phyloP scores from a whole-genome alignment of 257 asterid genomes.

The Henckelia pumila region DNA sequence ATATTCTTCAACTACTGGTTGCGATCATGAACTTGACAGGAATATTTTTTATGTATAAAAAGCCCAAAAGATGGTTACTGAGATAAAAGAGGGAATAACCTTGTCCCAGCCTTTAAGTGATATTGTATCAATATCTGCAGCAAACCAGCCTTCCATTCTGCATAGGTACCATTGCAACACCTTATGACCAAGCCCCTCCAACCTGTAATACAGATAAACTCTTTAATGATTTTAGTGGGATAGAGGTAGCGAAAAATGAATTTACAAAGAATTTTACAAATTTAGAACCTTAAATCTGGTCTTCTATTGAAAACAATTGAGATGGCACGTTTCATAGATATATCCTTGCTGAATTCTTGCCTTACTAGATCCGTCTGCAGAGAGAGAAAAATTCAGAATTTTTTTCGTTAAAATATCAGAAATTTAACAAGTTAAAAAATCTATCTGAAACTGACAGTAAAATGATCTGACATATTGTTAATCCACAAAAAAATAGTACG shows the following conservation, averaged over 20 bases:
- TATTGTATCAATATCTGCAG: slow-evolving; percentile 95
- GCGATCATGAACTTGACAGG: not conserved
- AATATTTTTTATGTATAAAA: not conserved
- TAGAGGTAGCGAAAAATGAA: not conserved
- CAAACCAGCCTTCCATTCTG: slow-evolving; percentile 99
- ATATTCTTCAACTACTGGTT: not conserved
- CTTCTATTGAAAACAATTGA: slow-evolving; percentile 74
- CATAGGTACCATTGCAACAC: slow-evolving; percentile 96
- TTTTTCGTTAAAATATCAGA: not conserved
- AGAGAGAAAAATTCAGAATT: slow-evolving; percentile 9
- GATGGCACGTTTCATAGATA: slow-evolving; percentile 80
- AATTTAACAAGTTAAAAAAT: not conserved
- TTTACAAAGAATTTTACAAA: slow-evolving; percentile 11
- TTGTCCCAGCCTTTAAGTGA: slow-evolving; percentile 93
- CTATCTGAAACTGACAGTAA: not conserved
- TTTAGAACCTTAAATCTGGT: slow-evolving; percentile 73
- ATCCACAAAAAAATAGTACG: not conserved
- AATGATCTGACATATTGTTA: not conserved
- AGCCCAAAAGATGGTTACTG: not conserved
- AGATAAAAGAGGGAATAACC: slow-evolving; percentile 36
- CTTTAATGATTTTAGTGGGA: slow-evolving; percentile 6
- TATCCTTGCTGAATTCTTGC: slow-evolving; percentile 66
- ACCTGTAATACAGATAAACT: slow-evolving; percentile 39
- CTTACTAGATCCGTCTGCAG: slow-evolving; percentile 72
- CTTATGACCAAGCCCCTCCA: slow-evolving; percentile 75